These are phyloP conservation scores for Fusarium tjaetaba DNA, from an alignment of 2,329 filamentous ascomycete species.

Conservation along the genomic window DNA sequence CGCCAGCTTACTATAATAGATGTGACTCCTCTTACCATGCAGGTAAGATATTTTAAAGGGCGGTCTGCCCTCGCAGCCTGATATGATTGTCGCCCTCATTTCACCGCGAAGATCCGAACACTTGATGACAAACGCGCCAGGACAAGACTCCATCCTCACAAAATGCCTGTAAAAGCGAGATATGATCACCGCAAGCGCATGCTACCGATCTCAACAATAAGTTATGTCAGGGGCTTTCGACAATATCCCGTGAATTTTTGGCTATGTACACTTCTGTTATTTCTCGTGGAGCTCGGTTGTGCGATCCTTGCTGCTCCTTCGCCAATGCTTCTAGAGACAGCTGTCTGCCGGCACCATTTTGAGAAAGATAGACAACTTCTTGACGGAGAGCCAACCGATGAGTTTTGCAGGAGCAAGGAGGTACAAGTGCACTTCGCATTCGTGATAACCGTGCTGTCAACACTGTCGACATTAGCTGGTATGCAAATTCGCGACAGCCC, in stretches of 20 bases:
- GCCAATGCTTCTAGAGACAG: not conserved
- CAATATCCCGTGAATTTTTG: conserved; percentile 8
- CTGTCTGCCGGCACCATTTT: conserved; percentile 3
- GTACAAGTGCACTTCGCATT: not conserved
- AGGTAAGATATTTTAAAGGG: not conserved
- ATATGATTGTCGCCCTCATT: not conserved
- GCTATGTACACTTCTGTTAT: not conserved
- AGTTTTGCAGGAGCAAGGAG: not conserved
- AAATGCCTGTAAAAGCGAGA: not conserved
- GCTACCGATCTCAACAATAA: not conserved
- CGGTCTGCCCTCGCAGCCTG: not conserved
- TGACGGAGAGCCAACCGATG: not conserved
- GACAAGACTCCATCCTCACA: not conserved
- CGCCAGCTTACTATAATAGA: too few species aligned
- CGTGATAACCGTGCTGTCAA: not conserved
- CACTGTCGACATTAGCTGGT: not conserved
- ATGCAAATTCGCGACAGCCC: not conserved
- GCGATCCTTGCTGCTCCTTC: not conserved
- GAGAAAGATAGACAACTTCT: not conserved
- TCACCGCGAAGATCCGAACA: not conserved
- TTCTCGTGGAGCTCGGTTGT: not conserved
- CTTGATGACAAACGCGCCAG: not conserved
- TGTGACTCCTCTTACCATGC: not conserved
- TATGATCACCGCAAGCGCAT: fast-evolving
- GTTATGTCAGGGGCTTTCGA: not conserved